phyloP scores from a whole-genome alignment of 352 stramenopile genomes.

The Plasmopara halstedii region DNA sequence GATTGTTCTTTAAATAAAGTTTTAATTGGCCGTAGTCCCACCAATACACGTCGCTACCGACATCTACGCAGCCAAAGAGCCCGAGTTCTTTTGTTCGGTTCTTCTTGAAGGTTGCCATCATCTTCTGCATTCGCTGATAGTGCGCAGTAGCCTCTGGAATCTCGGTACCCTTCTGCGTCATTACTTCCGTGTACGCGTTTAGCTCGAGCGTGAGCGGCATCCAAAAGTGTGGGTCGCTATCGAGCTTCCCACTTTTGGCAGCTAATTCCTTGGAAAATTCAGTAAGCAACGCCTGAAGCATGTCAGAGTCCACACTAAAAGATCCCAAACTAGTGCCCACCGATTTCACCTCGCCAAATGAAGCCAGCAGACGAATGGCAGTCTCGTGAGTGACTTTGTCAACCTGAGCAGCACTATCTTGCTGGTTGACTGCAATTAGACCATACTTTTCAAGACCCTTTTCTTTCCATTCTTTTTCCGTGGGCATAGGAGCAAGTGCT shows the following conservation, averaged over 20 bases:
- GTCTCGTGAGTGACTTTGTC: conserved; percentile 98
- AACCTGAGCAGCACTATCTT: conserved; percentile 90
- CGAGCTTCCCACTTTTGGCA: conserved; percentile 90
- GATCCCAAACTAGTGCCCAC: conserved; percentile 94
- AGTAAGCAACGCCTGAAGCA: conserved; percentile 86
- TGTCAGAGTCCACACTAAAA: conserved; percentile 92
- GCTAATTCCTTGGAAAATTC: conserved; percentile 91
- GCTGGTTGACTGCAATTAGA: conserved; percentile 93
- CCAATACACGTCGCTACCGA: conserved; percentile 96
- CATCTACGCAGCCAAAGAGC: conserved; percentile 96
- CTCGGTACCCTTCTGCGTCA: conserved; percentile 91
- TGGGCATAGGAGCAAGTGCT: conserved; percentile 90
- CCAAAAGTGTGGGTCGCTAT: conserved; percentile 98
- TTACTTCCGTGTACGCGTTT: conserved; percentile 90
- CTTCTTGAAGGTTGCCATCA: conserved; percentile 83
- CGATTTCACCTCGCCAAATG: conserved; percentile 90
- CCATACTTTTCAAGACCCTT: conserved; percentile 98
- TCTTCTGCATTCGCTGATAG: conserved; percentile 89
- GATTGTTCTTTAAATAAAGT: conserved; percentile 97
- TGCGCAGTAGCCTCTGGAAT: conserved; percentile 64
- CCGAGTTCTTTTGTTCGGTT: conserved; percentile 59
- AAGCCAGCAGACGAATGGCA: conserved; percentile 88
- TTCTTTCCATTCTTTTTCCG: conserved; percentile 89
- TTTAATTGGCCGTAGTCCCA: conserved; percentile 98
- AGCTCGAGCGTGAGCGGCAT: conserved; percentile 95